phyloP scores from a whole-genome alignment of 805 yeast genomes.

The Komagataella phaffii region DNA sequence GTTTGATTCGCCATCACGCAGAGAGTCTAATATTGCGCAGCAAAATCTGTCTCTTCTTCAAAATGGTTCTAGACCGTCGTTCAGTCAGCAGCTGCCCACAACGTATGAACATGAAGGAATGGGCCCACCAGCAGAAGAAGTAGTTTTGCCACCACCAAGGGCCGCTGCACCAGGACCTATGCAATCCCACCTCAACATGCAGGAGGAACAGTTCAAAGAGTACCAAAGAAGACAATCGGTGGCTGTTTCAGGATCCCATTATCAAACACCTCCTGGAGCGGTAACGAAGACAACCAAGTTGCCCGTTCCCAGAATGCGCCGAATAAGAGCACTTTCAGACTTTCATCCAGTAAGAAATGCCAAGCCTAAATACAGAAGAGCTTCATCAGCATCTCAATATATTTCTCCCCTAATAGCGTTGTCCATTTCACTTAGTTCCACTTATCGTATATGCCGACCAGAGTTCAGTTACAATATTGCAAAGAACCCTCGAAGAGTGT shows the following conservation, averaged over 20 bases:
- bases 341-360: constrained; percentile 45
- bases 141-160: constrained; percentile 1
- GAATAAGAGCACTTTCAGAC: constrained; percentile 30
- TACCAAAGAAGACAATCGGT: constrained; percentile 1
- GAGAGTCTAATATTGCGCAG: not conserved
- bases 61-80: not conserved
- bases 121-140: constrained; percentile 1
- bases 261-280: not conserved
- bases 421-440: constrained; percentile 62
- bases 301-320: constrained; percentile 29
- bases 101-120: constrained; percentile 2
- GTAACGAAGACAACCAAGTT: not conserved
- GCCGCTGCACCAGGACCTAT: constrained; percentile 4
- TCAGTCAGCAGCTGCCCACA: constrained; percentile 1
- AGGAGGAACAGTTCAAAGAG: constrained; percentile 1
- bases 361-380: constrained; percentile 61
- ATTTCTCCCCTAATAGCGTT: constrained; percentile 75
- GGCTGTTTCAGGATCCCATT: constrained; percentile 1
- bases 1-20: not conserved
- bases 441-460: constrained; percentile 79
- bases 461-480: constrained; percentile 70
- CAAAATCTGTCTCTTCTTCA: not conserved
- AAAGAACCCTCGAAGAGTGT: constrained; percentile 80
- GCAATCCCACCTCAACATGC: constrained; percentile 1
- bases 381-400: constrained; percentile 47